Evolutionary conservation across 169 alveolate genomes (phyloP), one percentile per base, ranked within the genome.

Genomic region (Babesia gibsoni): DNA sequence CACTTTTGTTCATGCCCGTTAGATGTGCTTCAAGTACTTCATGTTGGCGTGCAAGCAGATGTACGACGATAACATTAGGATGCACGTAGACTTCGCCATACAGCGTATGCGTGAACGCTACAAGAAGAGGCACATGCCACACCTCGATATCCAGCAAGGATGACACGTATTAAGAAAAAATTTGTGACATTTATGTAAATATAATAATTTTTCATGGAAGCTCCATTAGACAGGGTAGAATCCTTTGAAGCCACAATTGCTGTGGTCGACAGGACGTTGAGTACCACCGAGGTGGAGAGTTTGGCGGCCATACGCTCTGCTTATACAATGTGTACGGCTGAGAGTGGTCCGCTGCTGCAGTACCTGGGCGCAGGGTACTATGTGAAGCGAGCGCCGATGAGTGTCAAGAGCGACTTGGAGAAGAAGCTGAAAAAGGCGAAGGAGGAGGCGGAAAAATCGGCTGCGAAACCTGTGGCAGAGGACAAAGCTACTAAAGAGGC

Each of bases 301-400:
- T 18, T 61, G 23, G 43, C 63, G 14, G 14, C 77, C 4, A 39
- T 69, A 9, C 37, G 30, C 58, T 1, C 30, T 27, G 81, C 81
- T n/a, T 69, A 56, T 33, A 22, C 27, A 16, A 4, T 8, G 1
- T 69, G 81, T 41, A 1, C 35, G 32, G 33, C 65, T 10, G 81
- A 69, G 22, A 33, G 54, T 27, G 81, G 81, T 12, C 81, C 81
- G 6, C 4, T 69, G 1, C 42, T 69, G 70, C 69, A 69, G 29
- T 49, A 69, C 12, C 10, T 69, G 10, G 72, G 72, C 7, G 81
- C 64, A 16, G 72, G 72, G 29, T 69, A 57, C 70, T 61, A 61
- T 22, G 61, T 59, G 0, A 66, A 66, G 42, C 50, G 77, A 1
- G 67, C 77, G 41, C 77, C 77, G 39, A 1, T 52, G 58, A 8